Evolutionary conservation across 2,329 filamentous ascomycete species (phyloP).

Genomic region (Gnomoniopsis sp.): DNA sequence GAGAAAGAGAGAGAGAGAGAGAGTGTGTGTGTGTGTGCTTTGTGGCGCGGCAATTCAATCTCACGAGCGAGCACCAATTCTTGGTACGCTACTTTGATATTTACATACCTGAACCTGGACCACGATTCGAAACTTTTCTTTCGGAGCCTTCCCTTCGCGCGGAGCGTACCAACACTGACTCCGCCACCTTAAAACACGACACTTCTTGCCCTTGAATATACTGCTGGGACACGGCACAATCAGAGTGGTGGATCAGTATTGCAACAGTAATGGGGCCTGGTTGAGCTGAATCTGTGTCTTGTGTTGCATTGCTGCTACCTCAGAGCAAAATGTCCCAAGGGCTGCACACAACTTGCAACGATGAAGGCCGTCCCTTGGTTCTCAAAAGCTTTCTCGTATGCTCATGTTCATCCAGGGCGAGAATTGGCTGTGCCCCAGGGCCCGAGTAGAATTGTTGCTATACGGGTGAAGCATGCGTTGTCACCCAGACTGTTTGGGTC

Average conservation of each 20-base stretch:
- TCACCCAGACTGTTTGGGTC: slow-evolving; percentile 3
- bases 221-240: neutral
- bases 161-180: slow-evolving; percentile 8
- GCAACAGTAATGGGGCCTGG: neutral
- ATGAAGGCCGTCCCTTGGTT: neutral
- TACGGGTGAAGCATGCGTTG: neutral
- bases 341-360: neutral
- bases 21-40: neutral
- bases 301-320: neutral
- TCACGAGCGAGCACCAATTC: neutral
- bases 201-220: neutral
- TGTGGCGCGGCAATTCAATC: neutral
- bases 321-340: slow-evolving; percentile 1
- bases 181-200: slow-evolving; percentile 1
- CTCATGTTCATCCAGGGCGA: neutral
- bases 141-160: neutral
- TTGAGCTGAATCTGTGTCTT: neutral
- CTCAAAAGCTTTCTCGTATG: neutral
- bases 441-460: neutral
- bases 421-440: neutral
- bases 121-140: neutral
- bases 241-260: neutral
- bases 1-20: too few species aligned
- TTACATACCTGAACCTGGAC: neutral
- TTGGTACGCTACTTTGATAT: slow-evolving; percentile 5